Evolutionary conservation across 441 rosid species (phyloP).

Genomic region (Geranium incanum): DNA sequence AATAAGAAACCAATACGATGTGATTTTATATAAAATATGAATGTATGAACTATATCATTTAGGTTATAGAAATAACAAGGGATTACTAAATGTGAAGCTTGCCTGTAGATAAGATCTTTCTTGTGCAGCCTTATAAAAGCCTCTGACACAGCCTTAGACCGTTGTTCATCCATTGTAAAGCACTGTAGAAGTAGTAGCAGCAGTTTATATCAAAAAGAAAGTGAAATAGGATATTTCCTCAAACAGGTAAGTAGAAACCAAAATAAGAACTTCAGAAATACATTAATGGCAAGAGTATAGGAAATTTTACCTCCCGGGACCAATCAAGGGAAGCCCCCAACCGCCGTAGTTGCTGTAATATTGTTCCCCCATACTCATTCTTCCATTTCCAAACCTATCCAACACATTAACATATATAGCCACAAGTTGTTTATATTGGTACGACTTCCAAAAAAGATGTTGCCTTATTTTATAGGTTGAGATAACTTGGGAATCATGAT

Average conservation of each 20-base stretch:
- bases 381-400: slow-evolving; percentile 92
- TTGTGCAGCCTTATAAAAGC: slow-evolving; percentile 63
- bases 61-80: no score
- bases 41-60: background rate
- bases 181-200: slow-evolving; percentile 37
- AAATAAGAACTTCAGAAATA: background rate
- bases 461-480: background rate
- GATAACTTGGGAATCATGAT: background rate
- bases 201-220: slow-evolving; percentile 2
- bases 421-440: slow-evolving; percentile 11
- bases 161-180: slow-evolving; percentile 87
- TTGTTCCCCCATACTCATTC: slow-evolving; percentile 64
- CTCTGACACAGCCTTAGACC: slow-evolving; percentile 79
- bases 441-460: background rate
- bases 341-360: slow-evolving; percentile 54
- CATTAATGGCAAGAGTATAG: background rate
- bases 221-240: background rate
- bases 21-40: background rate
- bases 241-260: background rate
- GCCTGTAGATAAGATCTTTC: slow-evolving; percentile 86
- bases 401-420: slow-evolving; percentile 15
- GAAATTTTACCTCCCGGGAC: slow-evolving; percentile 80
- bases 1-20: background rate
- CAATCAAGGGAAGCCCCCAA: slow-evolving; percentile 94
- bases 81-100: slow-evolving; percentile 9